Base-by-base conservation (phyloP, 2,329 filamentous ascomycete genomes). In the Phyllosticta citribraziliensis region DNA sequence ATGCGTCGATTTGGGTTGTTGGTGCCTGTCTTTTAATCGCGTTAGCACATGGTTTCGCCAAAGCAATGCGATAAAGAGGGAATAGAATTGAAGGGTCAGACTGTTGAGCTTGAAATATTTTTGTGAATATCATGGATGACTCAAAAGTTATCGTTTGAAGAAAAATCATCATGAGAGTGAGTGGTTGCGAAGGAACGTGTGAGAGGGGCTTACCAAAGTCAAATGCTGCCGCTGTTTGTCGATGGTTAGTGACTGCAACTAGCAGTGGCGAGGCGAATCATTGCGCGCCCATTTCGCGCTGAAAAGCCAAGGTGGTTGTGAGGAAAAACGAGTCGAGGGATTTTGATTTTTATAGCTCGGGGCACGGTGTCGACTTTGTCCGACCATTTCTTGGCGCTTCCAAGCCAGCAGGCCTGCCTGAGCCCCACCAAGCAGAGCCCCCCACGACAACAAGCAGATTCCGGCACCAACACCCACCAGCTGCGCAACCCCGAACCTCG, bases 21-120 rank as follows among this genome's bases (percentile, higher is more conserved):
- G 27, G 27, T 8, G 9, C 9, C 27, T 52, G 51, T 40, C 33
- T 12, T 30, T 40, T 6, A 17, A 40, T 12, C 11, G 33, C 33
- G 33, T 40, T 40, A 40, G 33, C 33, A 40, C 1, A 12, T 40
- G 9, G 4, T 9, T 11, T 17, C 12, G 33, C 33, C 22, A 19
- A n/a, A 22, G n/a, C 9, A 12, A 52, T 52, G 51, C 19, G n/a
- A 52, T 52, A 6, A 5, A 6, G 12, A 14, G 9, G 27, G 27
- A 8, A n/a, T 50, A 50, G 6, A 10, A 2, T n/a, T 9, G 58
- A 33, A 22, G 12, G 17, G 20, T 82, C 79, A 81, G 77, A 77
- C 74, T 80, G 78, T 80, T 80, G 78, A 81, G 79, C 78, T 80
- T 80, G 78, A 80, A 63, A 63, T 58, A 27, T 69, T 69, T 40